Evolutionary conservation across 2,329 filamentous ascomycete genomes (phyloP).

Genomic region (Nannizziopsis arthrosporioides): DNA sequence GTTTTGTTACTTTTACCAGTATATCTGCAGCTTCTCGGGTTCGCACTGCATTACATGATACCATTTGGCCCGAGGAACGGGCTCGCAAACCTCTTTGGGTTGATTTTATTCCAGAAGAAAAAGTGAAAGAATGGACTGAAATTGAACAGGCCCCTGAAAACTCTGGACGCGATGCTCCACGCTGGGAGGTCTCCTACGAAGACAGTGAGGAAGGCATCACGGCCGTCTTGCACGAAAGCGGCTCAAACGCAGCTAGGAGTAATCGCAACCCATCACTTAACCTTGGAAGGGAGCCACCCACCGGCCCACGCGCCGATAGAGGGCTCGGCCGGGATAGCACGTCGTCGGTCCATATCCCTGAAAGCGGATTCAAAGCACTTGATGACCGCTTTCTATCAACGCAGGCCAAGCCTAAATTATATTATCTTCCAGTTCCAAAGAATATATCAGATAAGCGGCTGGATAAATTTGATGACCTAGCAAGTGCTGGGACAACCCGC

Average conservation of each 20-base stretch:
- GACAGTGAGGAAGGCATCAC: conserved; percentile 45
- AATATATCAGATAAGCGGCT: conserved; percentile 55
- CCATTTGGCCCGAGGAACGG: conserved; percentile 76
- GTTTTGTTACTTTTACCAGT: conserved; percentile 62
- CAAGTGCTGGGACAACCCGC: conserved; percentile 29
- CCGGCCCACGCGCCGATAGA: conserved; percentile 21
- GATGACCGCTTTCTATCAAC: conserved; percentile 52
- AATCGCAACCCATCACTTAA: conserved; percentile 17
- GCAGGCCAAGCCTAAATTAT: conserved; percentile 51
- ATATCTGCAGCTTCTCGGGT: conserved; percentile 63
- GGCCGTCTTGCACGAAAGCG: conserved; percentile 45
- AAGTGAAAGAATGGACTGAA: conserved; percentile 61
- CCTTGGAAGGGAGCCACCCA: conserved; percentile 20
- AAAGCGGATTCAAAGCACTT: conserved; percentile 43
- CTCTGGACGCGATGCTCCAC: conserved; percentile 35
- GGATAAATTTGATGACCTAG: conserved; percentile 42
- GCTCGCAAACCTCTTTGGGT: conserved; percentile 75
- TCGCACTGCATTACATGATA: conserved; percentile 62
- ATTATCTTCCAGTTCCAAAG: conserved; percentile 54
- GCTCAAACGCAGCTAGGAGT: background rate
- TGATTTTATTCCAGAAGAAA: conserved; percentile 74
- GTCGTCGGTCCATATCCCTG: conserved; percentile 14
- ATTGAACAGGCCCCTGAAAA: conserved; percentile 46
- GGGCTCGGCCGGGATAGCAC: conserved; percentile 20
- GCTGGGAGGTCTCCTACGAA: conserved; percentile 65